Conservation (phyloP, 352 stramenopile genomes). For the Globisporangium nagaii region DNA sequence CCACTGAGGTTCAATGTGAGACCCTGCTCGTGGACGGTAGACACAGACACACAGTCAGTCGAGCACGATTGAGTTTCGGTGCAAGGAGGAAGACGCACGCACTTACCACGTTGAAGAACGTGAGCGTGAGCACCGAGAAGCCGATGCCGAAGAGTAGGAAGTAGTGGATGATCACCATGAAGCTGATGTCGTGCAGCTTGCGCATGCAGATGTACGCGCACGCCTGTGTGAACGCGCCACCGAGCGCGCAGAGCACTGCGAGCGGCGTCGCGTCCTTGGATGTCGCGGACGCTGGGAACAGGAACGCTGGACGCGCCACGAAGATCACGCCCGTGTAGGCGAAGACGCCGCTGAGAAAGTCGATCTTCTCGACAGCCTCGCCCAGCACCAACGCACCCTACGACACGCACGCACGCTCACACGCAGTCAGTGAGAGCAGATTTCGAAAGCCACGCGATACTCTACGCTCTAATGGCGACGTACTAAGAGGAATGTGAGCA, state of each 20-base stretch:
- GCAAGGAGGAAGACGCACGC: too few relatives aligned
- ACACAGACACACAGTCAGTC: neutral
- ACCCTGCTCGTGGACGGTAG: too few relatives aligned
- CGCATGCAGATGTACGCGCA: slow-evolving; percentile 6
- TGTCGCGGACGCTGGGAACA: too few relatives aligned
- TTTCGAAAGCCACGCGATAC: too few relatives aligned
- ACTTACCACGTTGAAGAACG: too few relatives aligned
- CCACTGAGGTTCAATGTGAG: neutral
- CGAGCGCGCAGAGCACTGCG: slow-evolving; percentile 33
- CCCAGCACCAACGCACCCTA: slow-evolving; percentile 40
- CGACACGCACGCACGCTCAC: neutral
- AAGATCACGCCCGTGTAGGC: slow-evolving; percentile 64
- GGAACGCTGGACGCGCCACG: slow-evolving; percentile 44
- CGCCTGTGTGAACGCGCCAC: slow-evolving; percentile 39
- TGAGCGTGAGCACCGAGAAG: too few relatives aligned
- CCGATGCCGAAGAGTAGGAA: neutral
- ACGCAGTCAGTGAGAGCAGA: too few relatives aligned
- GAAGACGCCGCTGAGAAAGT: slow-evolving; percentile 36
- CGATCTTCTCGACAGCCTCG: slow-evolving; percentile 35
- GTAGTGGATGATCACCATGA: neutral
- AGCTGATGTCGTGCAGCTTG: neutral
- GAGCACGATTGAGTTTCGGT: too few relatives aligned
- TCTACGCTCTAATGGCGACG: too few relatives aligned
- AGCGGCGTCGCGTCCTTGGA: slow-evolving; percentile 4
- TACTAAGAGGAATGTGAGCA: slow-evolving; percentile 56